Conservation (phyloP, 345 rosid species). For the Bruguiera sexangula region DNA sequence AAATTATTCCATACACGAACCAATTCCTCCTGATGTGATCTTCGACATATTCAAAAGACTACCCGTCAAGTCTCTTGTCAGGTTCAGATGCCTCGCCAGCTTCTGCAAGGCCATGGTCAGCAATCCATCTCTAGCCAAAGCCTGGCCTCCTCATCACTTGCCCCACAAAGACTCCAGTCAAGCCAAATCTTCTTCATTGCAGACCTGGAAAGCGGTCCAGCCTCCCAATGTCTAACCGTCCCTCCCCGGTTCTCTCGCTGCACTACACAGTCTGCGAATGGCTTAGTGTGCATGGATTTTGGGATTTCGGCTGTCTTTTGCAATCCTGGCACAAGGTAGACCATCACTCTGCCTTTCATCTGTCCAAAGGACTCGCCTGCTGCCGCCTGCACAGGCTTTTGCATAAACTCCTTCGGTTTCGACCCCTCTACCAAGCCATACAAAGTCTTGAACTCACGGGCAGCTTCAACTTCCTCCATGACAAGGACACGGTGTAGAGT, state of each 20-base stretch:
- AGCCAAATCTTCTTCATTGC: conserved; percentile 15
- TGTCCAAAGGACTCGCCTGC: conserved; percentile 1
- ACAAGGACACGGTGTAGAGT: too few species aligned
- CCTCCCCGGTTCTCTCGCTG: too few species aligned
- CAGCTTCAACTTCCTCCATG: not conserved
- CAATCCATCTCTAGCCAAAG: conserved; percentile 5
- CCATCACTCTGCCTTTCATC: conserved; percentile 6
- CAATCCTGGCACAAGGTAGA: too few species aligned
- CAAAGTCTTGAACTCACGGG: conserved; percentile 26
- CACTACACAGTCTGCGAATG: too few species aligned
- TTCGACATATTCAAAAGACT: conserved; percentile 7
- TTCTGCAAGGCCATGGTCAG: conserved; percentile 6
- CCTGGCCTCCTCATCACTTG: conserved; percentile 9
- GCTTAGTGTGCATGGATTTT: too few species aligned
- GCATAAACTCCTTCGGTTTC: conserved; percentile 21
- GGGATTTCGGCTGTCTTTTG: too few species aligned
- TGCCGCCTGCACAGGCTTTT: conserved; percentile 7
- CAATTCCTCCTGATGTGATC: conserved; percentile 1
- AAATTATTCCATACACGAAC: too few species aligned
- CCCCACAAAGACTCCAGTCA: conserved; percentile 10
- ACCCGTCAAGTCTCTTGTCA: conserved; percentile 22
- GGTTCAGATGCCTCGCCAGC: conserved; percentile 18
- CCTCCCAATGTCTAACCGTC: too few species aligned
- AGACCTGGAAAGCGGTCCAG: too few species aligned
- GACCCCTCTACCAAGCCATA: conserved; percentile 14